phyloP scores from a whole-genome alignment of 306 rosid species.

The Malus domestica region ASM211411v1 NC_041800.1:74001-74500 shows the following conservation, averaged over 20 bases:
- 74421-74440: constrained; percentile 7
- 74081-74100: constrained; percentile 12
- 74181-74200: constrained; percentile 93
- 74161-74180: constrained; percentile 67
- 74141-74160: constrained; percentile 51
- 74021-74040: constrained; percentile 47
- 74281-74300: constrained; percentile 27
- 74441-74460: constrained; percentile 28
- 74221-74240: constrained; percentile 51
- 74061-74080: background rate
- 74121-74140: constrained; percentile 43
- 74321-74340: constrained; percentile 38
- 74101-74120: constrained; percentile 62
- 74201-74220: constrained; percentile 93
- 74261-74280: constrained; percentile 30
- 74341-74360: constrained; percentile 18
- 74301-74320: constrained; percentile 32
- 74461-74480: background rate
- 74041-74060: background rate
- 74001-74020: constrained; percentile 71
- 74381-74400: background rate
- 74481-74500: constrained; percentile 1
- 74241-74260: constrained; percentile 17
- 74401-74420: background rate
- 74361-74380: constrained; percentile 23